Base-by-base conservation (phyloP, 768 basidiomycete species). In the Auricularia heimuer region DNA sequence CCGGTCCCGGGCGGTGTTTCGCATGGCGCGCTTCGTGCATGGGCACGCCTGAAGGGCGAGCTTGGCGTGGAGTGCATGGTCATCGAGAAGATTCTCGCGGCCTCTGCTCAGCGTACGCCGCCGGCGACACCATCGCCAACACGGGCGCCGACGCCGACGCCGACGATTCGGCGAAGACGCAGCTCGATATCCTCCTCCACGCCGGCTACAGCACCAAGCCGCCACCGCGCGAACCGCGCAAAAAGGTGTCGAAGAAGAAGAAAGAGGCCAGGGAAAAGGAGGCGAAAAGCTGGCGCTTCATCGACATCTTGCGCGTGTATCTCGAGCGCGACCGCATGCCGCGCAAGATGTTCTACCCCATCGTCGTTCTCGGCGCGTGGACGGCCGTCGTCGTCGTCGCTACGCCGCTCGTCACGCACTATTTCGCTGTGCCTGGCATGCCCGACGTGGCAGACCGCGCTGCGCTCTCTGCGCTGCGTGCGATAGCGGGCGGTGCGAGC, bases 401-500 rank as follows among this genome's bases (percentile, higher is more conserved):
- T 42, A 60, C 58, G 42, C 87, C 56, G 56, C 24, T 60, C 56
- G 34, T 60, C 62, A 75, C 85, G 66, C 80, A 81, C 29, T 85
- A 85, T 56, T 80, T 81, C 62, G 74, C 76, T 18, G 77, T 84
- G 3, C 86, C 87, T 0, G 89, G 90, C 21, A 83, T 84, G 1
- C 79, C 86, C 45, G 87, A 85, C 36, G 84, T 85, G 68, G 88
- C 89, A 68, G 90, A 93, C 70, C 86, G 90, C 12, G 80, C 83
- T 7, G 88, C 88, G 35, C 92, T 90, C 90, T 80, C 79, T 64
- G 87, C 85, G 72, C 90, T 90, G 75, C 92, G 92, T 70, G 76
- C 82, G 8, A 81, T 93, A 77, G 56, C 56, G 4, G 82, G 83
- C 62, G 83, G 81, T 11, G 81, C 79, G 0, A 89, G 89, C 56